Base-by-base conservation (phyloP, 1,139 yeast genomes). In the Protomyces pachydermus region DNA sequence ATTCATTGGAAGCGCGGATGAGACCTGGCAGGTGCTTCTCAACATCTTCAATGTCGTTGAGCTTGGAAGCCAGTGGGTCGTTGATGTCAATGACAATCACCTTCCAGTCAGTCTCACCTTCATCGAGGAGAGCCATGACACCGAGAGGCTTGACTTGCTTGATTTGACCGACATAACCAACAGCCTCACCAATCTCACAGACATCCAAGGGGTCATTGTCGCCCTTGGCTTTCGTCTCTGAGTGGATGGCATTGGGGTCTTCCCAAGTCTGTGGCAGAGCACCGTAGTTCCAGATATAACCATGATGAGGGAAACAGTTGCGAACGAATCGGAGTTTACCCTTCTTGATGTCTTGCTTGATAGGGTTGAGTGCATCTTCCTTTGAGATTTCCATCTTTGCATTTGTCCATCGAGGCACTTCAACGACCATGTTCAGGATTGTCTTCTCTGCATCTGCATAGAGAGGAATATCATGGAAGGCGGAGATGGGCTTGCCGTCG, bases 241-340 rank as follows among this genome's bases (percentile, higher is more conserved):
- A 77, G 68, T 80, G 80, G 60, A 70, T 71, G 54, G 74, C 72
- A 66, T 80, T 78, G 42, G 86, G 86, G 71, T 84, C 85, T 73
- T 93, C 98, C 98, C 98, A 93, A 34, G 98, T 93, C 79, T 91
- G 98, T 56, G 98, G 97, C 76, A 93, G 82, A n/a, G 98, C 97
- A 68, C 98, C 98, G 45, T 65, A 65, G 57, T 58, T 62, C 62
- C 68, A 55, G 54, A 93, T 90, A 78, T 91, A 91, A 37, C 98
- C 98, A 74, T 89, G 91, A 80, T 87, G 95, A 45, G 98, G 98
- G 82, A 89, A 93, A 68, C 95, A 81, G 81, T 91, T 91, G 75
- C 95, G 85, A 61, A 93, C 95, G 72, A 85, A 66, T 32, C 80
- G 73, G 70, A 90, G 82, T 76, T 89, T 84, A 55, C 96, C 97